phyloP scores from a whole-genome alignment of 345 rosid genomes.

The Cardamine occulta region DNA sequence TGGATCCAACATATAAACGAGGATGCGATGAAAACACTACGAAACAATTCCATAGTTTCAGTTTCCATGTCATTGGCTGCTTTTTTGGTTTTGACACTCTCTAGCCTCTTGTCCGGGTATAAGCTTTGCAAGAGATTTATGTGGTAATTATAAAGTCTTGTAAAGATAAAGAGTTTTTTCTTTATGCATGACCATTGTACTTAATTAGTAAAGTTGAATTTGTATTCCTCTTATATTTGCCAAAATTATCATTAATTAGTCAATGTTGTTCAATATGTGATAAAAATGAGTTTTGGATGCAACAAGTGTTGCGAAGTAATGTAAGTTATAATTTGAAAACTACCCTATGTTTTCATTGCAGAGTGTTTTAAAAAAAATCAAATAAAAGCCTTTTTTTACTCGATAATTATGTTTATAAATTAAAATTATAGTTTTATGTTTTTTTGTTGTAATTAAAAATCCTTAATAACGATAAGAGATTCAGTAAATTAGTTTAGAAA shows the following conservation, averaged over 20 bases:
- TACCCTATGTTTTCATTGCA: too few relatives aligned
- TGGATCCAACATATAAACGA: constrained; percentile 45
- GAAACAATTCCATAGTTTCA: constrained; percentile 52
- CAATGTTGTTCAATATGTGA: not conserved
- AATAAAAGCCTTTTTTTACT: too few relatives aligned
- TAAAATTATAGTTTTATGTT: too few relatives aligned
- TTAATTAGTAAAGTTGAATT: not conserved
- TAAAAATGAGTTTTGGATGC: too few relatives aligned
- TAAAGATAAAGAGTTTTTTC: not conserved
- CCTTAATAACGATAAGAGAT: too few relatives aligned
- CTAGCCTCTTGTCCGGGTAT: constrained; percentile 66
- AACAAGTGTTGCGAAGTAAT: too few relatives aligned
- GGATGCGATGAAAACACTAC: constrained; percentile 39
- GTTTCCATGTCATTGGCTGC: constrained; percentile 53
- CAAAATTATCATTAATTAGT: not conserved
- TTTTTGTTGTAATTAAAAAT: too few relatives aligned
- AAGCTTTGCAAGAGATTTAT: constrained; percentile 84
- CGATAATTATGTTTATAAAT: too few relatives aligned
- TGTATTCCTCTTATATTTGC: not conserved
- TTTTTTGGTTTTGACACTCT: constrained; percentile 52
- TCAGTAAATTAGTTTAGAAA: too few relatives aligned
- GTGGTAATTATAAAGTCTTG: constrained; percentile 51
- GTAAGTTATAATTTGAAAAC: too few relatives aligned
- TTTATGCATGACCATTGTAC: not conserved
- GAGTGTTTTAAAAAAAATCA: too few relatives aligned